Evolutionary conservation across 2,329 filamentous ascomycete genomes (phyloP).

Genomic region (Botrytis elliptica): DNA sequence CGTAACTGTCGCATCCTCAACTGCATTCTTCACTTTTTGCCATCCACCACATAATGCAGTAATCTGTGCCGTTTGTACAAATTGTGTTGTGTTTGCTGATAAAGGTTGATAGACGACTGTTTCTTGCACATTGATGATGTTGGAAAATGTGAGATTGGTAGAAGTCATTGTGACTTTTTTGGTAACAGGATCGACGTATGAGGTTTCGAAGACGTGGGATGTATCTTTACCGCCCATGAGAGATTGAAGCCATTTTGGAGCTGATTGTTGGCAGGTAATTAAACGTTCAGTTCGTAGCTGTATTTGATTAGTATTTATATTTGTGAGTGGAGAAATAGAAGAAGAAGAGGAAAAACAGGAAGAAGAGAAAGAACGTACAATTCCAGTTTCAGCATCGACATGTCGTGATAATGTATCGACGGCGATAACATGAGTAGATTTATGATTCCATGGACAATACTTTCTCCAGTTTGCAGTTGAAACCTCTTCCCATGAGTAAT

Average conservation of each 20-base stretch:
- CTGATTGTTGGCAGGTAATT: slow-evolving; percentile 61
- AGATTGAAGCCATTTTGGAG: slow-evolving; percentile 76
- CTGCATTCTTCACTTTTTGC: slow-evolving; percentile 94
- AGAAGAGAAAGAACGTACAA: slow-evolving; percentile 49
- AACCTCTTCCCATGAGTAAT: slow-evolving; percentile 99
- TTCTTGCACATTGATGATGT: slow-evolving; percentile 88
- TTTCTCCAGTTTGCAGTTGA: slow-evolving; percentile 98
- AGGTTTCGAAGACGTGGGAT: slow-evolving; percentile 90
- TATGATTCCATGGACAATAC: slow-evolving; percentile 98
- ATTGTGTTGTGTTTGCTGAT: slow-evolving; percentile 64
- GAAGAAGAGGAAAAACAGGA: background rate
- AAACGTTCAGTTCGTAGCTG: slow-evolving; percentile 70
- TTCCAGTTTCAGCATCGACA: slow-evolving; percentile 63
- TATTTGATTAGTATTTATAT: slow-evolving; percentile 23
- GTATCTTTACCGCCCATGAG: slow-evolving; percentile 78
- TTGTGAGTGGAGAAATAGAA: no score
- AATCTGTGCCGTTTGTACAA: slow-evolving; percentile 87
- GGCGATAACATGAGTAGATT: slow-evolving; percentile 92
- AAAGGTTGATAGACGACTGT: slow-evolving; percentile 80
- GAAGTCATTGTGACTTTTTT: slow-evolving; percentile 96
- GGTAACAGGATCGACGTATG: slow-evolving; percentile 80
- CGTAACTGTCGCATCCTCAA: slow-evolving; percentile 87
- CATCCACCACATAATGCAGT: slow-evolving; percentile 94
- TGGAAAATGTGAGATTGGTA: slow-evolving; percentile 89
- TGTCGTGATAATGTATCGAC: slow-evolving; percentile 85